Evolutionary conservation across 1,284 basidiomycete species (phyloP).

Genomic region (Naganishia sp.): DNA sequence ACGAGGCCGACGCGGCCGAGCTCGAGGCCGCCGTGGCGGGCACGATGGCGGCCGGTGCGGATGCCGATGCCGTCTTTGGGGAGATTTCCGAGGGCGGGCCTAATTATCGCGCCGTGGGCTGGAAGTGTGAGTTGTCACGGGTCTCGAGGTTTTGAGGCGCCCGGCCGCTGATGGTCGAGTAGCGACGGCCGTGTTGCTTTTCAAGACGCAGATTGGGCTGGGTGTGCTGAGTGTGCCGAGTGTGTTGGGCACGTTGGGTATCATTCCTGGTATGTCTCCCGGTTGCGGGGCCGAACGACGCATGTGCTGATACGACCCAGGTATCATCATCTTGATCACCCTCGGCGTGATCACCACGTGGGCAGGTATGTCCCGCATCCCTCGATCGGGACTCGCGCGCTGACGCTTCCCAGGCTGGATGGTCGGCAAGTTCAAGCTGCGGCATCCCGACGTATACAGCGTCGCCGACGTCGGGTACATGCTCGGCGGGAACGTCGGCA

Average conservation of each 20-base stretch:
- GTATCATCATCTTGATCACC: constrained; percentile 24
- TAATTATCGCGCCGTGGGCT: constrained; percentile 41
- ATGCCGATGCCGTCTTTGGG: constrained; percentile 40
- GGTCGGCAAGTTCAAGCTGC: constrained; percentile 62
- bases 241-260: constrained; percentile 61
- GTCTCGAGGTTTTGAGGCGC: not conserved
- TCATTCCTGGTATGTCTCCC: constrained; percentile 59
- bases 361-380: constrained; percentile 6
- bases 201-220: constrained; percentile 63
- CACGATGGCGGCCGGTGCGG: constrained; percentile 14
- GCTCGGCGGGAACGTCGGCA: constrained; percentile 58
- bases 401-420: constrained; percentile 55
- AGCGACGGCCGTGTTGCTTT: constrained; percentile 58
- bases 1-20: constrained; percentile 20
- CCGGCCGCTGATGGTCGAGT: not conserved
- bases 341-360: constrained; percentile 26
- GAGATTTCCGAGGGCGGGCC: constrained; percentile 38
- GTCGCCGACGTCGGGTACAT: constrained; percentile 64
- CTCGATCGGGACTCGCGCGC: constrained; percentile 48
- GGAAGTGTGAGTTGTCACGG: constrained; percentile 23
- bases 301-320: not conserved
- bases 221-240: constrained; percentile 63
- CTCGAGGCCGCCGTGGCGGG: constrained; percentile 16
- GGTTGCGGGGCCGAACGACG: not conserved
- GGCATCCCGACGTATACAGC: constrained; percentile 61